Percentiles rank a stretch among this genome's conserved stretches.
These are phyloP conservation scores for Chloromonas sp. DNA, from an alignment of 163 green algal species.

Conservation along the genomic window DNA sequence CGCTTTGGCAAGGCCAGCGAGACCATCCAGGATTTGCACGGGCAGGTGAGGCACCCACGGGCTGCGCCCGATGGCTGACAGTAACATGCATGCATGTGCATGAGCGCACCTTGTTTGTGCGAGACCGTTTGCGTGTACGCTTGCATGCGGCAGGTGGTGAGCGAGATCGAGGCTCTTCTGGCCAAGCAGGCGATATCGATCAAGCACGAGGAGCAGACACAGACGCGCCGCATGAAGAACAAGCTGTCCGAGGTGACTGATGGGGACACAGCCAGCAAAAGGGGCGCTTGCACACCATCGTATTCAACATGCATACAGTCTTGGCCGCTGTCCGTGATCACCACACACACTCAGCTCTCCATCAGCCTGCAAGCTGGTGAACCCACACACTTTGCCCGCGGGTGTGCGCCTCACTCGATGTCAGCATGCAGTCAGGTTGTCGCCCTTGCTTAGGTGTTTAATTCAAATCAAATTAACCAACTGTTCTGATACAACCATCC, in stretches of 20 bases:
- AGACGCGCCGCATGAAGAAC: background rate
- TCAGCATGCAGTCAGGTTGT: too few relatives aligned
- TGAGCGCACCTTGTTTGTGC: background rate
- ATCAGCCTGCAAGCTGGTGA: too few relatives aligned
- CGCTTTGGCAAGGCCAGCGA: constrained; percentile 4
- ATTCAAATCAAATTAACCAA: too few relatives aligned
- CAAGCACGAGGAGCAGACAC: constrained; percentile 5
- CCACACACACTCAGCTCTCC: too few relatives aligned
- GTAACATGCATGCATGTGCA: background rate
- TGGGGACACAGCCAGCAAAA: background rate
- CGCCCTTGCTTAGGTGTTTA: too few relatives aligned
- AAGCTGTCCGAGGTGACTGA: constrained; percentile 1
- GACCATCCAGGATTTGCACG: constrained; percentile 6
- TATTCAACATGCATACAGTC: too few relatives aligned
- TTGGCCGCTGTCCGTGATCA: too few relatives aligned
- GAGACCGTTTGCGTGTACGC: background rate
- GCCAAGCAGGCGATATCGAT: background rate
- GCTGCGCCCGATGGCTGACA: background rate
- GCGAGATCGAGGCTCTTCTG: constrained; percentile 5
- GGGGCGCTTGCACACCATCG: background rate
- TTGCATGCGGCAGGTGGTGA: background rate
- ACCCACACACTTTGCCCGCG: too few relatives aligned
- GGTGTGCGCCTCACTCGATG: too few relatives aligned
- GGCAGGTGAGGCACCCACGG: background rate
- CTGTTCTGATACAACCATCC: too few relatives aligned